phyloP scores from a whole-genome alignment of 495 filamentous ascomycete species.

The Elasticomyces elasticus region DNA sequence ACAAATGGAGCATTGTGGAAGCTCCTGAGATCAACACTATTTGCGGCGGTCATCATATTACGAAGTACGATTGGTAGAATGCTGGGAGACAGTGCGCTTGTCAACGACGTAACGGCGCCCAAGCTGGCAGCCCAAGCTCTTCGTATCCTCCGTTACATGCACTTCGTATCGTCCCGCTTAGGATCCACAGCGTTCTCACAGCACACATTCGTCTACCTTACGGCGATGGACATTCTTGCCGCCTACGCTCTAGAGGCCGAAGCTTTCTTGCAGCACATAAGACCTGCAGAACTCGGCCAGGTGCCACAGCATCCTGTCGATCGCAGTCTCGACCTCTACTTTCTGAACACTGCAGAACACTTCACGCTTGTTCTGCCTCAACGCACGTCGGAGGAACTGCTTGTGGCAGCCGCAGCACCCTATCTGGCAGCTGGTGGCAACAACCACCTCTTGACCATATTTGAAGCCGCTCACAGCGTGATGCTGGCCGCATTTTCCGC shows the following conservation, averaged over 20 bases:
- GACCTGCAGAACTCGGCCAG: slow-evolving; percentile 42
- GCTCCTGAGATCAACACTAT: slow-evolving; percentile 68
- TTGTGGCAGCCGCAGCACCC: slow-evolving; percentile 61
- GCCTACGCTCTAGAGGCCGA: slow-evolving; percentile 60
- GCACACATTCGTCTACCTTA: slow-evolving; percentile 74
- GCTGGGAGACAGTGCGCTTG: slow-evolving; percentile 45
- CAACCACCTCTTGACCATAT: slow-evolving; percentile 53
- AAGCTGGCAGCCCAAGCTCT: slow-evolving; percentile 66
- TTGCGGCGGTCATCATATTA: slow-evolving; percentile 65
- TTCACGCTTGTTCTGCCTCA: slow-evolving; percentile 62
- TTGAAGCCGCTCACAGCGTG: slow-evolving; percentile 85
- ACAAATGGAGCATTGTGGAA: slow-evolving; percentile 76
- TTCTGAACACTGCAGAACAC: slow-evolving; percentile 82
- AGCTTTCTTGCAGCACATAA: slow-evolving; percentile 58
- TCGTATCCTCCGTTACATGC: slow-evolving; percentile 68
- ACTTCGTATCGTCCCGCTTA: slow-evolving; percentile 75
- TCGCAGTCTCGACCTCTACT: slow-evolving; percentile 76
- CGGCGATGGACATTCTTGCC: slow-evolving; percentile 79
- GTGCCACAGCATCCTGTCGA: slow-evolving; percentile 70
- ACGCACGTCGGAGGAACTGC: slow-evolving; percentile 55
- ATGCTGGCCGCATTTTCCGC: slow-evolving; percentile 75
- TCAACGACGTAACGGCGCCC: slow-evolving; percentile 50
- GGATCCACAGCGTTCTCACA: slow-evolving; percentile 66
- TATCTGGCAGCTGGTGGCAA: slow-evolving; percentile 64
- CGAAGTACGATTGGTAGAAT: slow-evolving; percentile 62